Base-by-base conservation (phyloP, 192 early-diverging fungal species). In the Coemansia umbellata region DNA sequence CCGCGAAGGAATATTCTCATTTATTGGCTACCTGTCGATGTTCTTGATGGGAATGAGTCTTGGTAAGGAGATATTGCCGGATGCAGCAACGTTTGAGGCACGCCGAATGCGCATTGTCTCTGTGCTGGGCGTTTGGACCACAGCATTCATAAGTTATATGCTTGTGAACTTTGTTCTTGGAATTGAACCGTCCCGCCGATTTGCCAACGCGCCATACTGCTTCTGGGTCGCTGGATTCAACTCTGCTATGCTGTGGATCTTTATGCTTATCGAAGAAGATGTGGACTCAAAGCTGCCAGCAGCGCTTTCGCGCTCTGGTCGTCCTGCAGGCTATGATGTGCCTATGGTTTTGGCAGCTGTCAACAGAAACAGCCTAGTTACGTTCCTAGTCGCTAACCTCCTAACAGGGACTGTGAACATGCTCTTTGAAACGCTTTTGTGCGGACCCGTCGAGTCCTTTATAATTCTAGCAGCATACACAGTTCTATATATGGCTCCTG, bases 361-460 rank as follows among this genome's bases (percentile, higher is more conserved):
- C 49, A 94, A 94, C 66, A 60, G 55, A 28, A 92, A 95, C 75
- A 89, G 91, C 37, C 66, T 98, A 48, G 80, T 82, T 4, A 78
- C 86, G 11, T 98, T 98, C 68, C 62, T 98, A 23, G 47, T 96
- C 27, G 95, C 89, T 17, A 98, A 98, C 60, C 31, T 95, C 5
- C 55, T 92, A 37, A 98, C 95, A 0, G 95, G 95, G 2, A 23
- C 84, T 1, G 75, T 92, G 7, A 98, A 98, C 66, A 58, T 95
- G 56, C 64, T 81, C 2, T 64, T 91, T 10, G 73, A 90, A 51
- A 98, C 95, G 5, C 71, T 98, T 18, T 77, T 80, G 27, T 75
- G 81, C n/a, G 50, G 66, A 0, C 56, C 60, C 5, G 11, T 51
- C 19, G 31, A 72, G 24, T 63, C 86, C 0, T 55, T 80, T 35